These are phyloP conservation scores for Amniculicola lignicola DNA, from an alignment of 495 filamentous ascomycete species.

Conservation along the genomic window DNA sequence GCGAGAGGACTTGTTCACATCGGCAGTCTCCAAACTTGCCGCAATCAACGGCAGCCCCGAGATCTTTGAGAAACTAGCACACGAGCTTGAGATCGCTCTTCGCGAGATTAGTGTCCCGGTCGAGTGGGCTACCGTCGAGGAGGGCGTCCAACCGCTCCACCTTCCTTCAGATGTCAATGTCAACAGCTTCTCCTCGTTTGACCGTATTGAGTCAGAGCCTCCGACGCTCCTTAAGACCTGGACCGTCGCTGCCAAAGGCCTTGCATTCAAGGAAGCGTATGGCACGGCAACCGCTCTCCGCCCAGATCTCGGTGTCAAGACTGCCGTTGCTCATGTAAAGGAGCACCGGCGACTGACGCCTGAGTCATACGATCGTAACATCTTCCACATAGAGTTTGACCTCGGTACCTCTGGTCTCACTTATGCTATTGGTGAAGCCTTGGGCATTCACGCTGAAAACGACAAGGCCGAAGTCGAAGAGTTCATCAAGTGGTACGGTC, in stretches of 20 bases:
- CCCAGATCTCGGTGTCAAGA: conserved; percentile 82
- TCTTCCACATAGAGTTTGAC: conserved; percentile 99
- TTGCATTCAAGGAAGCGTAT: conserved; percentile 94
- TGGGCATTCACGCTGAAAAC: conserved; percentile 95
- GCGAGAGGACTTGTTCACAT: conserved; percentile 53
- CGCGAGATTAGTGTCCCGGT: conserved; percentile 71
- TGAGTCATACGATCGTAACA: conserved; percentile 87
- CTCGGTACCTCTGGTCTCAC: conserved; percentile 83
- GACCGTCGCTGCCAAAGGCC: conserved; percentile 77
- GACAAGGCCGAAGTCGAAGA: conserved; percentile 70
- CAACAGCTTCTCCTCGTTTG: conserved; percentile 79
- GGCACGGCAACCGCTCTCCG: conserved; percentile 68
- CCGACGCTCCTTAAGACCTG: conserved; percentile 66
- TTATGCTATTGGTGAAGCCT: conserved; percentile 97
- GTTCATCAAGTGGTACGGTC: conserved; percentile 85
- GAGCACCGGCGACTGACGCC: conserved; percentile 94
- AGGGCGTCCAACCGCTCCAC: conserved; percentile 49
- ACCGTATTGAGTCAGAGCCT: conserved; percentile 70
- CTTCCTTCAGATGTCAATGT: conserved; percentile 61
- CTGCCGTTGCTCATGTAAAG: conserved; percentile 81
- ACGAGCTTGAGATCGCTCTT: conserved; percentile 67
- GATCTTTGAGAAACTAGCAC: conserved; percentile 57
- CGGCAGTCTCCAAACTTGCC: conserved; percentile 55
- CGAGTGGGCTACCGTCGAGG: conserved; percentile 68
- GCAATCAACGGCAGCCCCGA: conserved; percentile 54